Conservation (phyloP, 495 filamentous ascomycete species). For the Glutinoglossum americanum region DNA sequence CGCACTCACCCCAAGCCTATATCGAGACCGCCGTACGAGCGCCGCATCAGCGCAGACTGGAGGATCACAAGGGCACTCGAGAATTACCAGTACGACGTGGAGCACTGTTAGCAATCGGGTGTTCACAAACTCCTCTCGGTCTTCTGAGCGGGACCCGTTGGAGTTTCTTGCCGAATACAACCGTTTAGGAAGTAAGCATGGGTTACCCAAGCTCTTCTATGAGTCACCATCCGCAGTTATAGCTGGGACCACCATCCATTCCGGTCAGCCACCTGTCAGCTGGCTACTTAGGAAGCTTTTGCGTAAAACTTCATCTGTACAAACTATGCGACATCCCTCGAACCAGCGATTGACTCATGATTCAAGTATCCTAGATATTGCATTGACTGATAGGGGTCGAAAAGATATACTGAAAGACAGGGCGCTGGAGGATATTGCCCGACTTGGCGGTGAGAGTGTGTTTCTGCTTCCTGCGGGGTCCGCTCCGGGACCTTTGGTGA, state of each 20-base stretch:
- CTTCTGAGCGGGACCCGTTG: conserved; percentile 16
- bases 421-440: conserved; percentile 39
- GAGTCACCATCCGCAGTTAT: not conserved
- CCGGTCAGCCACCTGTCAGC: conserved; percentile 2
- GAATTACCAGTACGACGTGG: conserved; percentile 12
- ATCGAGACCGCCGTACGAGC: not conserved
- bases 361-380: conserved; percentile 29
- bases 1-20: too few relatives aligned
- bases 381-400: conserved; percentile 22
- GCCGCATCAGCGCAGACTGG: not conserved
- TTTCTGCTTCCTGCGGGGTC: conserved; percentile 45
- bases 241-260: not conserved
- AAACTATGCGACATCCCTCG: not conserved
- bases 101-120: conserved; percentile 10
- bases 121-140: conserved; percentile 9
- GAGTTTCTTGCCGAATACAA: conserved; percentile 31
- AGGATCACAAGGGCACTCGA: conserved; percentile 2
- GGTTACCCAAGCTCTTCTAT: conserved; percentile 4
- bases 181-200: conserved; percentile 24
- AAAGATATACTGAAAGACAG: conserved; percentile 30
- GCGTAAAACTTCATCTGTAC: not conserved
- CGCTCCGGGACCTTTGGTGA: conserved; percentile 35
- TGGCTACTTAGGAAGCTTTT: conserved; percentile 11
- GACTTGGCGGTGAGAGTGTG: conserved; percentile 50
- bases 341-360: conserved; percentile 9